These are phyloP conservation scores for Linderina pennispora DNA, from an alignment of 192 early-diverging fungal genomes.

Conservation along the genomic window DNA sequence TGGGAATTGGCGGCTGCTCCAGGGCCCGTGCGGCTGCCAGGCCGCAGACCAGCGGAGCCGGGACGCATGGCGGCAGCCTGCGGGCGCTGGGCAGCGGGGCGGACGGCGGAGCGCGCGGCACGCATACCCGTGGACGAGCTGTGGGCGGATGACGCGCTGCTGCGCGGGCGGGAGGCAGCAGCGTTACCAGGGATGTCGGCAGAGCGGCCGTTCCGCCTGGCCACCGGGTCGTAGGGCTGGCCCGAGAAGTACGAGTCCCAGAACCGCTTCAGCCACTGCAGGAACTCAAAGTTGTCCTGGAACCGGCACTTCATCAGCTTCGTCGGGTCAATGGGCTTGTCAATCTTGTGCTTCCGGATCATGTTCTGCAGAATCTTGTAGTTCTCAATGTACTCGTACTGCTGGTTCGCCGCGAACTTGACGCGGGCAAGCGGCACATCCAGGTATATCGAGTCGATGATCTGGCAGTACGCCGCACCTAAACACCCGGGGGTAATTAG, in stretches of 20 bases:
- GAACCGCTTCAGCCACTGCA: constrained; percentile 92
- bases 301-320: constrained; percentile 91
- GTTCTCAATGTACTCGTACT: constrained; percentile 95
- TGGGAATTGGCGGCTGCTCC: constrained; percentile 51
- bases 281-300: constrained; percentile 97
- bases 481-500: neutral
- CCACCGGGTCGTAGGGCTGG: constrained; percentile 76
- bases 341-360: constrained; percentile 87
- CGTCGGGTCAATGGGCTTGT: constrained; percentile 88
- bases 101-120: no score
- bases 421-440: constrained; percentile 85
- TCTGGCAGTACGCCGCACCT: constrained; percentile 72
- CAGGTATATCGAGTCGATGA: constrained; percentile 69
- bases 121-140: constrained; percentile 30
- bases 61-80: no score
- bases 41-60: constrained; percentile 4
- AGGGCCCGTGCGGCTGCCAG: constrained; percentile 12
- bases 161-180: constrained; percentile 10
- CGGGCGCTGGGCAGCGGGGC: no score
- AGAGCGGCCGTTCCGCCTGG: constrained; percentile 51
- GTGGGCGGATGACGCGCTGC: constrained; percentile 34
- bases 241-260: constrained; percentile 88
- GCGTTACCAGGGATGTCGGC: no score
- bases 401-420: constrained; percentile 91
- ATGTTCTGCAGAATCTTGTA: constrained; percentile 88